Conservation (phyloP, 2,329 filamentous ascomycete species). For the Fusarium armeniacum region DNA sequence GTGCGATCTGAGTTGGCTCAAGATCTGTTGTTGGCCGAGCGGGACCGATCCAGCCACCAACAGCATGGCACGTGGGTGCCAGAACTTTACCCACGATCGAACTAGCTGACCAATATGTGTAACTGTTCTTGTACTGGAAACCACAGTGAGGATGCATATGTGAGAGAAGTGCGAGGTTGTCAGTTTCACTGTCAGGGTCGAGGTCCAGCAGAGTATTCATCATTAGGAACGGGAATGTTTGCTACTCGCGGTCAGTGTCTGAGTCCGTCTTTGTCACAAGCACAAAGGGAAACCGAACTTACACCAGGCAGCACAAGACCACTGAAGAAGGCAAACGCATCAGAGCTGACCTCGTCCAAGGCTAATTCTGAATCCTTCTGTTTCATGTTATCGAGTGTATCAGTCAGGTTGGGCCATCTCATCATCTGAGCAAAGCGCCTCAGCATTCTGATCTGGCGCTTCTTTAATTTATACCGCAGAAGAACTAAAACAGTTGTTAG, state of each 20-base stretch:
- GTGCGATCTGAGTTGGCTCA: slow-evolving; percentile 76
- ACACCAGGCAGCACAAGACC: slow-evolving; percentile 79
- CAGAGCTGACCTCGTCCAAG: slow-evolving; percentile 73
- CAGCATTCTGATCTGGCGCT: slow-evolving; percentile 76
- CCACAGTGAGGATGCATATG: slow-evolving; percentile 78
- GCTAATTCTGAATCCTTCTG: slow-evolving; percentile 70
- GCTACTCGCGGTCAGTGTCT: slow-evolving; percentile 52
- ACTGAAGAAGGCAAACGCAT: slow-evolving; percentile 83
- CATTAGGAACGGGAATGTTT: slow-evolving; percentile 78
- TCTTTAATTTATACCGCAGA: slow-evolving; percentile 75
- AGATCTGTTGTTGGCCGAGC: slow-evolving; percentile 77
- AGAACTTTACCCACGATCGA: slow-evolving; percentile 83
- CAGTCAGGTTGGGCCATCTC: slow-evolving; percentile 81
- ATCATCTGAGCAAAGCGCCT: slow-evolving; percentile 77
- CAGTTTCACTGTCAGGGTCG: slow-evolving; percentile 76
- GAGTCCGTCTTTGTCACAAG: neutral
- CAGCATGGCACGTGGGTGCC: slow-evolving; percentile 76
- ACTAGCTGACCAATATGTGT: slow-evolving; percentile 81
- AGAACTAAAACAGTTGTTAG: slow-evolving; percentile 59
- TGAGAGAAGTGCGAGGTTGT: slow-evolving; percentile 75
- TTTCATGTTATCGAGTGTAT: slow-evolving; percentile 73
- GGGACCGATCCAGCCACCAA: slow-evolving; percentile 82
- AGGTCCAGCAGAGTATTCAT: slow-evolving; percentile 85
- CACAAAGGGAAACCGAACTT: slow-evolving; percentile 52
- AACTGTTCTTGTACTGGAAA: slow-evolving; percentile 80